Evolutionary conservation across 495 filamentous ascomycete genomes (phyloP), one percentile per base, ranked within the genome.

Genomic region (Penicillium cataractarum): DNA sequence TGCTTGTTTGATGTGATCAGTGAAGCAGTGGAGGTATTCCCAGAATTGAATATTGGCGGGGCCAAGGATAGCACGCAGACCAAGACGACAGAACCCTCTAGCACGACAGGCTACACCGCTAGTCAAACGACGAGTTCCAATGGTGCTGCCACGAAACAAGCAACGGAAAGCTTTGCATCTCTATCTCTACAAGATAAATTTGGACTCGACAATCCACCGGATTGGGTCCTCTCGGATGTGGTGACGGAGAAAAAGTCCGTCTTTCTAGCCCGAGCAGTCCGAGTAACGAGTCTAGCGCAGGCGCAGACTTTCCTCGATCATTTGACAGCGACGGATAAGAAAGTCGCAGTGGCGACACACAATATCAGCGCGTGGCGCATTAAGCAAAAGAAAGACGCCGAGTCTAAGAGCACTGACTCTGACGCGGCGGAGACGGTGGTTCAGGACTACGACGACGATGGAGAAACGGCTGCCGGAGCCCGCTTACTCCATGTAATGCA

Each of bases 371-470:
- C 88, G 32, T 89, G 85, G 82, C 81, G 87, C 6, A 88, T 90
- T 22, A 77, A 78, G 21, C 72, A 80, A 62, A 71, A 68, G 61
- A 78, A 74, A 51, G 52, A 62, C n/a, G 71, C 75, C 0, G 67
- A 61, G 46, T 17, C 35, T 22, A 58, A 44, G 1, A 35, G 29
- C 13, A 12, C 31, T n/a, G 72, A 71, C 7, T 64, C 67, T 9
- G 75, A 83, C 35, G 67, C 72, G 6, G 71, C 77, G 0, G 82
- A 82, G 63, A 84, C 88, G 21, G 82, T 81, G 37, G 90, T 87
- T 60, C 92, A 97, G 72, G 95, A 99, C 76, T 96, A 89, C 70
- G 89, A 99, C 66, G 95, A 98, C 71, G 95, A 99, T 71, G 95
- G 95, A 12, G 95, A 99, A 80, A 91, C 89, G n/a, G 95, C 95